Evolutionary conservation across 331 rosid species (phyloP), one percentile per base, ranked within the genome.

Genomic region (Stylosanthes scabra): DNA sequence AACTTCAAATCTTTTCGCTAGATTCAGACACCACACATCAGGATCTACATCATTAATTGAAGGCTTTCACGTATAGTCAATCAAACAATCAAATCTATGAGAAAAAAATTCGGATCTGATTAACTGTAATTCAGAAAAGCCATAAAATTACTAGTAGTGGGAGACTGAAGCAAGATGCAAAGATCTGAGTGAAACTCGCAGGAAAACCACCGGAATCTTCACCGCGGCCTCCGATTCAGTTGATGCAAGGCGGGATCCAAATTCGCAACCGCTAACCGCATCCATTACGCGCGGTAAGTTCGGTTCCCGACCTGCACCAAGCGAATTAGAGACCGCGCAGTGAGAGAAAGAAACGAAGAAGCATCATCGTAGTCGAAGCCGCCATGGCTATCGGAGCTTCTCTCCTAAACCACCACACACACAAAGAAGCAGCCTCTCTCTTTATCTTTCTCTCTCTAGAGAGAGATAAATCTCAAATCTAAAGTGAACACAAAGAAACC

Each of bases 261-360:
- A 83, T 86, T 84, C 86, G 72, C 75, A 72, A 61, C 28, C 69
- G 55, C 39, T 59, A 9, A 45, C 11, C 46, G 46, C 72, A 54
- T 49, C 64, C 68, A 68, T 63, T 0, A 49, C 31, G 37, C 58
- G 62, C 82, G 77, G n/a, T 69, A 63, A 13, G 64, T 85, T 70
- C 83, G 78, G 96, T 88, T 93, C 98, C 98, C 98, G 98, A 93
- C 97, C 98, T 93, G 98, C 98, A 93, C 98, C 98, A 93, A 93
- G 98, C 98, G 98, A 93, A 93, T 89, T 85, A 89, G 98, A 93
- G 91, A 83, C 79, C 84, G 96, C 94, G 72, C 81, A 82, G 89
- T 84, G 87, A 87, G 70, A 55, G 76, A 79, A 81, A 63, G 78
- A 68, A 16, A 50, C n/a, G 7, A 52, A n/a, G 5, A 0, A 12